Percentiles rank a stretch among this genome's conserved stretches.
Evolutionary conservation across 192 early-diverging fungal genomes (phyloP).

Genomic region (Podila verticillata): DNA sequence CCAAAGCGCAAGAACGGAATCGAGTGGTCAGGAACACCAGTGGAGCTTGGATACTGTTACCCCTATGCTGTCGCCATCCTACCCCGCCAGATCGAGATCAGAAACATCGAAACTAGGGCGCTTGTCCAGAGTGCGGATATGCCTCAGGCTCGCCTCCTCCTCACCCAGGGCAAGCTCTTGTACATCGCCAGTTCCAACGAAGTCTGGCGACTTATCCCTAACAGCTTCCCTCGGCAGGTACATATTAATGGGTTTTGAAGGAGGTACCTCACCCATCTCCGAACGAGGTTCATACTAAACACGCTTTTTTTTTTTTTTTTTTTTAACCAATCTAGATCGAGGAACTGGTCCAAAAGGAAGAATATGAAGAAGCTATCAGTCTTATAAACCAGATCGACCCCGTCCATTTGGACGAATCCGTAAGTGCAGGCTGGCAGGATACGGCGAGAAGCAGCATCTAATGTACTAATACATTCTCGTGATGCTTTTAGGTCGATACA

Average conservation of each 20-base stretch:
- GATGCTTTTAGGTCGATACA: slow-evolving; percentile 62
- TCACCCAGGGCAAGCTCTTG: slow-evolving; percentile 78
- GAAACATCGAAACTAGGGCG: slow-evolving; percentile 83
- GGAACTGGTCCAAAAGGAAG: slow-evolving; percentile 71
- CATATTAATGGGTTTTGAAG: not conserved
- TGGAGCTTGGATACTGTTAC: slow-evolving; percentile 70
- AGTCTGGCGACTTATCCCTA: slow-evolving; percentile 79
- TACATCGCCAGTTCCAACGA: slow-evolving; percentile 73
- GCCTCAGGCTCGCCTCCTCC: slow-evolving; percentile 66
- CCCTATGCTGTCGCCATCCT: slow-evolving; percentile 81
- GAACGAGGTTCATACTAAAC: not conserved
- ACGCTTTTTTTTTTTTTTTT: slow-evolving; percentile 21
- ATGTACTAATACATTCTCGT: not conserved
- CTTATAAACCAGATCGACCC: slow-evolving; percentile 80
- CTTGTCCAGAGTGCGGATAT: slow-evolving; percentile 86
- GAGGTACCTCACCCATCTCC: too few species aligned
- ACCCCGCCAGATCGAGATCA: slow-evolving; percentile 80
- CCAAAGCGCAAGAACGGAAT: slow-evolving; percentile 69
- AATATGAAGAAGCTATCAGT: slow-evolving; percentile 81
- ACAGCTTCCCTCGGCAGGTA: slow-evolving; percentile 64
- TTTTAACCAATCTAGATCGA: slow-evolving; percentile 63
- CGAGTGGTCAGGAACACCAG: slow-evolving; percentile 68
- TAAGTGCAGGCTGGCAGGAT: not conserved
- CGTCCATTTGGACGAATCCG: slow-evolving; percentile 73
- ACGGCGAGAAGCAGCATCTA: too few species aligned